Percentiles rank a stretch among this genome's conserved stretches.
Conservation (phyloP, 306 rosid species). For the Ceratonia siliqua region DNA sequence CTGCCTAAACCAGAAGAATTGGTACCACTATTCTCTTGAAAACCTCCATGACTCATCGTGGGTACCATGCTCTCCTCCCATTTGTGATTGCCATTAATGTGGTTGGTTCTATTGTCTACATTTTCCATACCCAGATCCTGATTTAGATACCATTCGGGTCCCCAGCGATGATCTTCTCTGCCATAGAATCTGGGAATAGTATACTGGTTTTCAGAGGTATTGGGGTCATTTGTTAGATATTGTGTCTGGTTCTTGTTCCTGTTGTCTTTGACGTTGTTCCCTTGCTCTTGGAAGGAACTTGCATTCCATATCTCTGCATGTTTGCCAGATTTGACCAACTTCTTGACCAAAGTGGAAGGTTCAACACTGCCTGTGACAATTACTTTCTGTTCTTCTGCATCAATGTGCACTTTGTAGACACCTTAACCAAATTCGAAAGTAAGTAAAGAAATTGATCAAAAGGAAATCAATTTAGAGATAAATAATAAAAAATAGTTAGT, state of each 20-base stretch:
- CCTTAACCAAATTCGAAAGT: slow-evolving; percentile 41
- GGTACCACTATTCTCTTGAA: slow-evolving; percentile 3
- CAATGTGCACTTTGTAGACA: slow-evolving; percentile 47
- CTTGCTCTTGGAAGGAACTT: slow-evolving; percentile 35
- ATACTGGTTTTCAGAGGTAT: slow-evolving; percentile 32
- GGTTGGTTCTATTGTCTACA: slow-evolving; percentile 5
- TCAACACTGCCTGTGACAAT: slow-evolving; percentile 49
- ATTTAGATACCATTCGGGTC: slow-evolving; percentile 20
- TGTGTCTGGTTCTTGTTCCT: slow-evolving; percentile 30
- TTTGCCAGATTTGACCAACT: slow-evolving; percentile 53
- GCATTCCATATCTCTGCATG: slow-evolving; percentile 53
- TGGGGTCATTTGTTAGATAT: neutral
- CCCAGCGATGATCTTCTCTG: slow-evolving; percentile 25
- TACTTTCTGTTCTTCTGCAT: slow-evolving; percentile 49
- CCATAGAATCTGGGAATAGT: slow-evolving; percentile 31
- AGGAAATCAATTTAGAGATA: neutral
- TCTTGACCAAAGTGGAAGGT: slow-evolving; percentile 47
- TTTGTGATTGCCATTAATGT: neutral
- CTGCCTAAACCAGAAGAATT: slow-evolving; percentile 18
- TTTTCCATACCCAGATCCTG: slow-evolving; percentile 27
- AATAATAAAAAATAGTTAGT: neutral
- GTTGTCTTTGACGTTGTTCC: neutral
- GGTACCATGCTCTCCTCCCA: slow-evolving; percentile 26
- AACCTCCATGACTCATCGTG: slow-evolving; percentile 6
- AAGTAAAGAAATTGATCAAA: neutral